Evolutionary conservation across 2,329 filamentous ascomycete genomes (phyloP).

Genomic region (Scytalidium lignicola): DNA sequence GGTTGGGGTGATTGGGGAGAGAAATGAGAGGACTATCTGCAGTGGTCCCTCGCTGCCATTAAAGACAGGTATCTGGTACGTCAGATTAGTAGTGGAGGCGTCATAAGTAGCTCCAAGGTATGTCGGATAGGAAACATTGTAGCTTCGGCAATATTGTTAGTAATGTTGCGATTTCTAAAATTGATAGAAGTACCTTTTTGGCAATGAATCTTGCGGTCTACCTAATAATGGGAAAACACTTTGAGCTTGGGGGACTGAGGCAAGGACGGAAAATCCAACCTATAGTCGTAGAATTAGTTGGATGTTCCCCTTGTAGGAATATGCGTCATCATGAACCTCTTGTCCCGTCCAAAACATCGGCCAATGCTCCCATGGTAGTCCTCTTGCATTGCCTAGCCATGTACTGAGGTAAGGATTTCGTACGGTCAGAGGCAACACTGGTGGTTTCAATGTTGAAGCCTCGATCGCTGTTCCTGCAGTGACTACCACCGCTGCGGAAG

Average conservation of each 20-base stretch:
- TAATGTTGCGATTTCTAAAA: not conserved
- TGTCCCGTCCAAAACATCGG: constrained; percentile 79
- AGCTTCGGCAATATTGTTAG: constrained; percentile 32
- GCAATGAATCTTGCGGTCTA: constrained; percentile 59
- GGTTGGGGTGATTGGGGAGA: constrained; percentile 28
- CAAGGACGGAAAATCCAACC: constrained; percentile 59
- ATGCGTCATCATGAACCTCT: constrained; percentile 37
- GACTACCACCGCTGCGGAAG: constrained; percentile 21
- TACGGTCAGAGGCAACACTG: constrained; percentile 52
- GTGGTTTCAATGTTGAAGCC: constrained; percentile 50
- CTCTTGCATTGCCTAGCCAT: constrained; percentile 62
- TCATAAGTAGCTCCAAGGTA: constrained; percentile 62
- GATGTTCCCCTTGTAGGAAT: not conserved
- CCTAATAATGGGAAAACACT: constrained; percentile 61
- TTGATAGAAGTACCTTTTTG: constrained; percentile 19
- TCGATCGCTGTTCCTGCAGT: constrained; percentile 23
- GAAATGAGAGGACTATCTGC: constrained; percentile 55
- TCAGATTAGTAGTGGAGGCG: constrained; percentile 65
- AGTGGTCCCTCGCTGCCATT: constrained; percentile 32
- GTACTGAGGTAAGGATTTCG: constrained; percentile 56
- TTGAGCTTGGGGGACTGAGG: constrained; percentile 53
- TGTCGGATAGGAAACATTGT: constrained; percentile 51
- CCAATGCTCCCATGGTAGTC: constrained; percentile 76
- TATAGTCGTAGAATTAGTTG: constrained; percentile 19
- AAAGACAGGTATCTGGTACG: constrained; percentile 52